Base-by-base conservation (phyloP, 352 stramenopile species). In the Globisporangium heterothallicum region DNA sequence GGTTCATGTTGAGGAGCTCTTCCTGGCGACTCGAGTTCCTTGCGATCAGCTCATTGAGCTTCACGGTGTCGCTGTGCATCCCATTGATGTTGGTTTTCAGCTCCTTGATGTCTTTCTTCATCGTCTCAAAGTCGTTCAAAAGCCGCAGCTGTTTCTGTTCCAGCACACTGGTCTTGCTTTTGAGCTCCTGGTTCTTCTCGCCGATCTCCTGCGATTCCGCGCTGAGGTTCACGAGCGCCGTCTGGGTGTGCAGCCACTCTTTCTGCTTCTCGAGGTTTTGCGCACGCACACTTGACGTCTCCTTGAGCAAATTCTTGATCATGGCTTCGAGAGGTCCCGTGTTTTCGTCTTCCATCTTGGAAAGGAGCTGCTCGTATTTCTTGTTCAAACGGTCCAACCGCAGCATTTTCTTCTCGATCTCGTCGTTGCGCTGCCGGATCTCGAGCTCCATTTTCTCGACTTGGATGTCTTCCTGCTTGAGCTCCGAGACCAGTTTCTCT, bases 391-490 rank as follows among this genome's bases (percentile, higher is more conserved):
- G 73, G 59, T 97, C 92, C 7, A 98, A 70, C 0, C 85, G 77
- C 50, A 93, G 79, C 72, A 97, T 96, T 56, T 98, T 98, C 68
- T 98, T 98, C 53, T 98, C 95, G 19, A 98, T 97, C 56, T 98
- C 89, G 66, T 98, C 91, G 53, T 97, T 95, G 13, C 88, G 78
- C 67, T 98, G 93, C 7, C 88, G 85, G 49, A 98, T 96, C 63
- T 98, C 92, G 19, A 95, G 56, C 67, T 98, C 84, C 36, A 94
- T 86, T 60, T 95, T 92, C 57, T 94, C 86, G 16, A 98, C 92
- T 12, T 84, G 63, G 25, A 87, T 67, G 56, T 98, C 91, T 41
- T 96, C 91, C 19, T 73, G 63, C 56, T 94, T 88, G 18, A 98
- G 74, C 57, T 97, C 89, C 2, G 61, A 60, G 21, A 96, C 63